Percentiles rank a stretch among this genome's conserved stretches.
phyloP scores from a whole-genome alignment of 2,329 filamentous ascomycete species.

The Exophiala mesophila region DNA sequence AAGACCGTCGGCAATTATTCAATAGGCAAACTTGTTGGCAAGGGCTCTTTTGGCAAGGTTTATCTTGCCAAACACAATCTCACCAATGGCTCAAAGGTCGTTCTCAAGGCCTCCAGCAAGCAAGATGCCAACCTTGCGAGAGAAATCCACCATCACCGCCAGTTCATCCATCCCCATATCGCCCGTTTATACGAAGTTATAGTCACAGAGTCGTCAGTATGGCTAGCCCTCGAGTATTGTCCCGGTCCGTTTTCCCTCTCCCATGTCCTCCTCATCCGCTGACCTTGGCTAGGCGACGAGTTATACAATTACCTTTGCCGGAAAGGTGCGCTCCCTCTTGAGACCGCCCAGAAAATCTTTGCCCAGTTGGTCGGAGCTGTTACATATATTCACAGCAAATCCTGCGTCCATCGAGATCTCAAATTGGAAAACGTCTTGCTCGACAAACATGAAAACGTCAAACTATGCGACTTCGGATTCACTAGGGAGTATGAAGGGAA shows the following conservation, averaged over 20 bases:
- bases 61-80: slow-evolving; percentile 95
- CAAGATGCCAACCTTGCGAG: slow-evolving; percentile 91
- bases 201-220: slow-evolving; percentile 89
- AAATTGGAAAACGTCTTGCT: slow-evolving; percentile 96
- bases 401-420: slow-evolving; percentile 91
- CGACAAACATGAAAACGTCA: slow-evolving; percentile 96
- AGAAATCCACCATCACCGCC: slow-evolving; percentile 97
- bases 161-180: slow-evolving; percentile 96
- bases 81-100: slow-evolving; percentile 97
- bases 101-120: slow-evolving; percentile 96
- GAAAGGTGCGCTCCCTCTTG: slow-evolving; percentile 74
- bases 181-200: slow-evolving; percentile 96
- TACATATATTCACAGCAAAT: slow-evolving; percentile 88
- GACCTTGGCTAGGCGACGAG: slow-evolving; percentile 67
- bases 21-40: slow-evolving; percentile 86
- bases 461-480: slow-evolving; percentile 96
- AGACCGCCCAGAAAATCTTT: slow-evolving; percentile 93
- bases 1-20: slow-evolving; percentile 92
- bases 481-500: slow-evolving; percentile 96
- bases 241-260: slow-evolving; percentile 55
- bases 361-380: slow-evolving; percentile 93
- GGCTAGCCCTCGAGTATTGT: slow-evolving; percentile 96
- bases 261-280: slow-evolving; percentile 23
- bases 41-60: slow-evolving; percentile 97
- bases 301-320: slow-evolving; percentile 92